Evolutionary conservation across 805 yeast genomes (phyloP).

Genomic region (Saturnispora besseyi): DNA sequence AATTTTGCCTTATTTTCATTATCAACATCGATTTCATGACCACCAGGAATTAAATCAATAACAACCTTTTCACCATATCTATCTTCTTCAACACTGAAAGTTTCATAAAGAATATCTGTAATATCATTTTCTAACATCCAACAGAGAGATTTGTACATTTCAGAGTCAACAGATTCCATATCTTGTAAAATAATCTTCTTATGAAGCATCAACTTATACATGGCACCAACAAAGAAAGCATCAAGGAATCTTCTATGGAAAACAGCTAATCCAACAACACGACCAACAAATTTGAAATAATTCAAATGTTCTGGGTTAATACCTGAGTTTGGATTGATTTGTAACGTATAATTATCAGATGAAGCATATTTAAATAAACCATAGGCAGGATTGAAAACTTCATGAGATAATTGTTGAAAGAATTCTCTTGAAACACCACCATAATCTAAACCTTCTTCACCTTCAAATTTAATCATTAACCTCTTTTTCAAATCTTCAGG

Average conservation of each 20-base stretch:
- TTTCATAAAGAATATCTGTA: slow-evolving; percentile 74
- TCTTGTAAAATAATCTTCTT: slow-evolving; percentile 93
- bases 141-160: slow-evolving; percentile 85
- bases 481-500: slow-evolving; percentile 98
- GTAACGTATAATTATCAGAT: slow-evolving; percentile 95
- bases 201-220: slow-evolving; percentile 94
- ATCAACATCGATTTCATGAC: slow-evolving; percentile 82
- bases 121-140: slow-evolving; percentile 97
- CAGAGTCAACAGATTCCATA: slow-evolving; percentile 98
- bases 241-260: slow-evolving; percentile 97
- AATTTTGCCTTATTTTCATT: slow-evolving; percentile 93
- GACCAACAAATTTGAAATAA: slow-evolving; percentile 95
- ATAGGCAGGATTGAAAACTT: slow-evolving; percentile 97
- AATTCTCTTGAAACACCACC: slow-evolving; percentile 99
- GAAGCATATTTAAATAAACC: slow-evolving; percentile 96
- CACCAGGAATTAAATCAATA: slow-evolving; percentile 84
- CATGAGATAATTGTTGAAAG: slow-evolving; percentile 92
- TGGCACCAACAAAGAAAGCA: slow-evolving; percentile 96
- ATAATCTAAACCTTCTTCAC: slow-evolving; percentile 98
- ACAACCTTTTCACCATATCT: slow-evolving; percentile 88
- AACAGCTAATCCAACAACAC: slow-evolving; percentile 96
- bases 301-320: slow-evolving; percentile 97
- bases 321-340: slow-evolving; percentile 94
- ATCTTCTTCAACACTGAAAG: slow-evolving; percentile 82
- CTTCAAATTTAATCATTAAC: slow-evolving; percentile 96